These are phyloP conservation scores for Exsudoporus floridanus DNA, from an alignment of 1,284 basidiomycete species.

Conservation along the genomic window DNA sequence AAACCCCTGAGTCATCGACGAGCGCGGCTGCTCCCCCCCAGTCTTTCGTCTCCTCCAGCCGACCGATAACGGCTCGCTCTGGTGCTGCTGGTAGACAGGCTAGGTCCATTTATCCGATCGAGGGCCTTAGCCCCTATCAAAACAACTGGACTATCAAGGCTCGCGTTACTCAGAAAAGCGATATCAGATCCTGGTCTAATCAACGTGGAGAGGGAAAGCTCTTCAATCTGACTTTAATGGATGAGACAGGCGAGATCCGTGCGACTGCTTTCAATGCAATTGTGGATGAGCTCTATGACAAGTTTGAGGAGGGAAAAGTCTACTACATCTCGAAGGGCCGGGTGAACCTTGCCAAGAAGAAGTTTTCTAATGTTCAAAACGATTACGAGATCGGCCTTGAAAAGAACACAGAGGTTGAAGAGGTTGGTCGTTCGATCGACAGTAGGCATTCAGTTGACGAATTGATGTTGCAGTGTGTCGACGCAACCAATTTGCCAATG, in stretches of 20 bases:
- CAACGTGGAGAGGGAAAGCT: slow-evolving; percentile 92
- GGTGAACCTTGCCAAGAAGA: slow-evolving; percentile 96
- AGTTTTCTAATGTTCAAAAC: slow-evolving; percentile 88
- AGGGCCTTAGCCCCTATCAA: slow-evolving; percentile 94
- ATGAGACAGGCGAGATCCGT: slow-evolving; percentile 92
- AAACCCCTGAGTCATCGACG: slow-evolving; percentile 8
- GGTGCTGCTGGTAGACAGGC: slow-evolving; percentile 33
- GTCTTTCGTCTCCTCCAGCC: slow-evolving; percentile 15
- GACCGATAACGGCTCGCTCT: slow-evolving; percentile 20
- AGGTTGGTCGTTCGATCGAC: slow-evolving; percentile 44
- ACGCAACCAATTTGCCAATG: slow-evolving; percentile 71
- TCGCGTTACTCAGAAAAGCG: slow-evolving; percentile 87
- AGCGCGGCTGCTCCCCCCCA: slow-evolving; percentile 14
- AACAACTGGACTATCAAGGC: slow-evolving; percentile 99
- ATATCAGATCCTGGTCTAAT: slow-evolving; percentile 90
- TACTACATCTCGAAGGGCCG: slow-evolving; percentile 90
- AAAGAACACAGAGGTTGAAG: slow-evolving; percentile 78
- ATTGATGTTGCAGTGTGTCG: slow-evolving; percentile 61
- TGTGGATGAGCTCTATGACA: slow-evolving; percentile 82
- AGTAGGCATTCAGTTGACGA: slow-evolving; percentile 4
- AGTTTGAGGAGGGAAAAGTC: slow-evolving; percentile 89
- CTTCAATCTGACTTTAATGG: slow-evolving; percentile 92
- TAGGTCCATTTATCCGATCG: slow-evolving; percentile 79
- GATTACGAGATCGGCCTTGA: slow-evolving; percentile 96
- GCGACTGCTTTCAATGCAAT: slow-evolving; percentile 91